Percentiles rank a stretch among this genome's conserved stretches.
phyloP scores from a whole-genome alignment of 2,329 filamentous ascomycete genomes.

The Bertia moriformis region DNA sequence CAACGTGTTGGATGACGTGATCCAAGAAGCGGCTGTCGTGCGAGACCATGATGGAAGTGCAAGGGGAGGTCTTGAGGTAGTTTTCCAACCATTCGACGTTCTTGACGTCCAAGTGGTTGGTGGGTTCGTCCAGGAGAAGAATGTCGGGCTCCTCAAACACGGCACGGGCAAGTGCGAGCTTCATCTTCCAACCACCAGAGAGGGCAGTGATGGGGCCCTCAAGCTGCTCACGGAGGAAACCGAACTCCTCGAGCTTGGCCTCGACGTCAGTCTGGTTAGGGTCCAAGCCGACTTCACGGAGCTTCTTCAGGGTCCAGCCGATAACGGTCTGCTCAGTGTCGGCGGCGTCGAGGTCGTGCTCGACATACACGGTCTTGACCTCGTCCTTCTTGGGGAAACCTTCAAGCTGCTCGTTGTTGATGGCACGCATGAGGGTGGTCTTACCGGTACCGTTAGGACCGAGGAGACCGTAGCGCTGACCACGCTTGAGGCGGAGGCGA shows the following conservation, averaged over 20 bases:
- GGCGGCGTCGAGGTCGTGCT: constrained; percentile 95
- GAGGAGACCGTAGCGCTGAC: constrained; percentile 97
- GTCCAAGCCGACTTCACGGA: constrained; percentile 60
- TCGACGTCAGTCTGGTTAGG: constrained; percentile 59
- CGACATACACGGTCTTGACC: constrained; percentile 99
- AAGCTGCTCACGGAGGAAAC: constrained; percentile 70
- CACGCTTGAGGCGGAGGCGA: constrained; percentile 91
- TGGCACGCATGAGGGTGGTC: constrained; percentile 98
- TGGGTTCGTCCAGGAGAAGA: constrained; percentile 93
- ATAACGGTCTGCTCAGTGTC: constrained; percentile 98
- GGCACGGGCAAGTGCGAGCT: constrained; percentile 95
- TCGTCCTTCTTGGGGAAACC: constrained; percentile 99
- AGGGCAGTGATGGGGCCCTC: constrained; percentile 74
- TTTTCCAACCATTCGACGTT: constrained; percentile 99
- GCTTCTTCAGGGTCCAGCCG: constrained; percentile 97
- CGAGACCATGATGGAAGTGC: constrained; percentile 98
- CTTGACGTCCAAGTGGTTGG: constrained; percentile 99
- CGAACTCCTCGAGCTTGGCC: constrained; percentile 68
- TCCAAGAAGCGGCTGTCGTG: constrained; percentile 98
- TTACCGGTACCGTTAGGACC: constrained; percentile 99
- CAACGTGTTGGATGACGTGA: constrained; percentile 95
- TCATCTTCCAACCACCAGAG: constrained; percentile 99
- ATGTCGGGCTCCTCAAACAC: constrained; percentile 97
- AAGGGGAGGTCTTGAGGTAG: constrained; percentile 86
- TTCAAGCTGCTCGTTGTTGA: constrained; percentile 99